phyloP scores from a whole-genome alignment of 345 rosid species.

The Camelina sativa region DNA sequence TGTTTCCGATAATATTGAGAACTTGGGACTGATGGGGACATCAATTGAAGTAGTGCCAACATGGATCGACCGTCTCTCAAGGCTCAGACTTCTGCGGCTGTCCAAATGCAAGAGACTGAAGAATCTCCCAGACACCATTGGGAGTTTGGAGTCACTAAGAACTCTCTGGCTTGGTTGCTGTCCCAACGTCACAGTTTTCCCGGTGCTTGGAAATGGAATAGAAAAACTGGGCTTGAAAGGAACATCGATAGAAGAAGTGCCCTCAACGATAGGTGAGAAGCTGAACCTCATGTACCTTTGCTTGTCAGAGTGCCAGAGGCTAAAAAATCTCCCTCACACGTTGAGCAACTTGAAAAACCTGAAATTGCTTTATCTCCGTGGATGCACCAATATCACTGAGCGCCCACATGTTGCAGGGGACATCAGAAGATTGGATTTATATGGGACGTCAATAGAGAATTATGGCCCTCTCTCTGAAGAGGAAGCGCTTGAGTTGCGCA shows the following conservation, averaged over 20 bases:
- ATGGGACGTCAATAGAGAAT: constrained; percentile 38
- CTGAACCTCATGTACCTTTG: constrained; percentile 8
- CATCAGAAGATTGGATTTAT: constrained; percentile 27
- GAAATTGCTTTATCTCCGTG: constrained; percentile 34
- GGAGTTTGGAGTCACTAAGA: constrained; percentile 22
- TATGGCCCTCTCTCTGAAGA: constrained; percentile 25
- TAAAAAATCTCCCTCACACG: constrained; percentile 16
- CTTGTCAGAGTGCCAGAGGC: constrained; percentile 33
- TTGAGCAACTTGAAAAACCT: constrained; percentile 23
- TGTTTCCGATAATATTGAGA: constrained; percentile 28
- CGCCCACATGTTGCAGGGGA: constrained; percentile 29
- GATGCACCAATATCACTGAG: constrained; percentile 31
- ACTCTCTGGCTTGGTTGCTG: constrained; percentile 10
- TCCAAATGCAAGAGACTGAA: constrained; percentile 29
- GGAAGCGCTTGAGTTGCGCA: constrained; percentile 4
- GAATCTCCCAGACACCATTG: constrained; percentile 39
- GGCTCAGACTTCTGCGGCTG: constrained; percentile 6
- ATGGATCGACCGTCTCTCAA: constrained; percentile 9
- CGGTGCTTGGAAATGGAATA: constrained; percentile 25
- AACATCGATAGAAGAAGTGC: constrained; percentile 30
- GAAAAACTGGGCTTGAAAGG: constrained; percentile 7
- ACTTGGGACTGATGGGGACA: constrained; percentile 27
- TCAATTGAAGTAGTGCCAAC: constrained; percentile 33
- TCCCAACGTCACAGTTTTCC: constrained; percentile 31
- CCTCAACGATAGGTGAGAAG: constrained; percentile 28